Conservation (phyloP, 805 yeast species). For the Kodamaea laetipori region DNA sequence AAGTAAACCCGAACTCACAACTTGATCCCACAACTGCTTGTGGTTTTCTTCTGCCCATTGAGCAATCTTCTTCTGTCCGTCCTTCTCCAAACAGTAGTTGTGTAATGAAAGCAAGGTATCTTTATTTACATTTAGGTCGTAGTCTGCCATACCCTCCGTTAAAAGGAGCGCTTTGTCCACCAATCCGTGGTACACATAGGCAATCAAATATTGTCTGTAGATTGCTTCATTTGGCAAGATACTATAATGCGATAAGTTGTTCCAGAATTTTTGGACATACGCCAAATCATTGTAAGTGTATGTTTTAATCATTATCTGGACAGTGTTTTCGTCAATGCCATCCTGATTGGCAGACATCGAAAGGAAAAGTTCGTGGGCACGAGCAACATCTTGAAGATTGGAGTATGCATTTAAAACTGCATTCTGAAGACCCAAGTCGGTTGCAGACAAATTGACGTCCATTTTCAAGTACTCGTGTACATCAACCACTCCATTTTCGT, state of each 20-base stretch:
- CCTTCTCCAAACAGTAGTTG: slow-evolving; percentile 41
- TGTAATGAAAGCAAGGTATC: slow-evolving; percentile 51
- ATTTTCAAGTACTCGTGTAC: slow-evolving; percentile 64
- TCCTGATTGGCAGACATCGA: slow-evolving; percentile 56
- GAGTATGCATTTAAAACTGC: slow-evolving; percentile 65
- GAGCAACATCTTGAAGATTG: slow-evolving; percentile 54
- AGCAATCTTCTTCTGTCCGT: slow-evolving; percentile 31
- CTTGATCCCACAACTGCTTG: slow-evolving; percentile 31
- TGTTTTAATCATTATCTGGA: slow-evolving; percentile 66
- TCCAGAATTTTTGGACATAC: slow-evolving; percentile 64
- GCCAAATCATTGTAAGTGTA: slow-evolving; percentile 55
- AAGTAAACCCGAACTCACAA: slow-evolving; percentile 27
- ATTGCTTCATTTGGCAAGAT: slow-evolving; percentile 55
- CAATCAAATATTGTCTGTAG: slow-evolving; percentile 62
- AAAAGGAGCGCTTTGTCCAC: slow-evolving; percentile 57
- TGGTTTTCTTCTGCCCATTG: slow-evolving; percentile 37
- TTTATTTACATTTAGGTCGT: slow-evolving; percentile 45
- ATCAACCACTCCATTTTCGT: slow-evolving; percentile 66
- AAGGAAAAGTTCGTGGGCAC: slow-evolving; percentile 61
- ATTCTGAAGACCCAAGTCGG: slow-evolving; percentile 61
- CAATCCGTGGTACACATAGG: slow-evolving; percentile 68
- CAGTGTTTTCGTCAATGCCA: slow-evolving; percentile 64
- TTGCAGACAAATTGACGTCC: slow-evolving; percentile 53
- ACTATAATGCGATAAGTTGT: slow-evolving; percentile 53
- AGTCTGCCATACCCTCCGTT: slow-evolving; percentile 48